A percentile compares a stretch with the other conserved stretches of the same genome.
phyloP scores from a whole-genome alignment of 2,329 filamentous ascomycete species.

The Trematosphaeria pertusa region DNA sequence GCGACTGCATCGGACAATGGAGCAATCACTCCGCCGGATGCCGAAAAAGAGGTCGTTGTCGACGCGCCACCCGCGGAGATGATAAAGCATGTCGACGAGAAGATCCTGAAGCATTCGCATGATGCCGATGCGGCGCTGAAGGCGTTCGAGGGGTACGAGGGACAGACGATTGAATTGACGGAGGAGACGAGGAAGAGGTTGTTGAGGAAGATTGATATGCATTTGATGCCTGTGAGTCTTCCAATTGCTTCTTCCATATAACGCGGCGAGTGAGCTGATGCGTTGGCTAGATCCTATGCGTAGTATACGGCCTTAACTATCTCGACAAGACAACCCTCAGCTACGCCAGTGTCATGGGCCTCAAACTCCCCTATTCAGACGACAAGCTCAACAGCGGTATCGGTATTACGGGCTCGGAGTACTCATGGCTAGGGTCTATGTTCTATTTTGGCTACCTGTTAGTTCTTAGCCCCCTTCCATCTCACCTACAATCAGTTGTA shows the following conservation, averaged over 20 bases:
- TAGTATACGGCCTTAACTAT: conserved; percentile 66
- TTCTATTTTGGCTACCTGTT: conserved; percentile 63
- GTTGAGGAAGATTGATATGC: conserved; percentile 67
- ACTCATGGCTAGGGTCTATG: conserved; percentile 59
- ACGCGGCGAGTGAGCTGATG: not conserved
- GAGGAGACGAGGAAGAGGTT: conserved; percentile 65
- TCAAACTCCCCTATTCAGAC: conserved; percentile 44
- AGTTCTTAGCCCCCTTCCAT: too few relatives aligned
- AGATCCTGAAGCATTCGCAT: conserved; percentile 56
- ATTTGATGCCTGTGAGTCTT: conserved; percentile 60
- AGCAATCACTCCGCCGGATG: conserved; percentile 1
- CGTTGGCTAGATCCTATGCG: conserved; percentile 58
- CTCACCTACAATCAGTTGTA: too few relatives aligned
- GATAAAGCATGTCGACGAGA: conserved; percentile 28
- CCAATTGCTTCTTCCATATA: not conserved
- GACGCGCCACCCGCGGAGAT: conserved; percentile 13
- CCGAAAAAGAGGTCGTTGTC: conserved; percentile 27
- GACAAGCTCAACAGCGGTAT: conserved; percentile 50
- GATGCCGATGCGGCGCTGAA: conserved; percentile 69
- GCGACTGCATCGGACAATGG: not conserved
- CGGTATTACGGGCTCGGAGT: conserved; percentile 57
- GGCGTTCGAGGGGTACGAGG: conserved; percentile 58
- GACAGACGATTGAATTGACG: conserved; percentile 61
- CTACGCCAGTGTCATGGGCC: conserved; percentile 60
- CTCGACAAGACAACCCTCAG: conserved; percentile 65